Evolutionary conservation across 208 protist genomes (phyloP).

Genomic region (Angomonas ambiguus): DNA sequence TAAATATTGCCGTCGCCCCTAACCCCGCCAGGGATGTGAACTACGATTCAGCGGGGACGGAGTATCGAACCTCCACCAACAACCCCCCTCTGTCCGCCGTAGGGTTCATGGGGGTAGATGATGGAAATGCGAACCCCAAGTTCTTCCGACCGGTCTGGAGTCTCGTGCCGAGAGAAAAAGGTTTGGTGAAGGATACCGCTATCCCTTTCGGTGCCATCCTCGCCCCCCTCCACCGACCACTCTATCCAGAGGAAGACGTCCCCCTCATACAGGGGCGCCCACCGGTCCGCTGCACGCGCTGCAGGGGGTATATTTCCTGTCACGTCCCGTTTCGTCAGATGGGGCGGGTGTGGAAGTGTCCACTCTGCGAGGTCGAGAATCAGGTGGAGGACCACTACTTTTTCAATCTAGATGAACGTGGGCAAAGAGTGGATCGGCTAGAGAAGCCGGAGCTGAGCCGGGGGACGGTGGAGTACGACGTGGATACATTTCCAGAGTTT

Average conservation of each 20-base stretch:
- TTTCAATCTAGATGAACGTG: slow-evolving; percentile 77
- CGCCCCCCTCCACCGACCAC: slow-evolving; percentile 69
- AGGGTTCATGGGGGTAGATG: slow-evolving; percentile 80
- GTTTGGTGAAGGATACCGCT: slow-evolving; percentile 62
- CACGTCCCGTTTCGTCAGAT: slow-evolving; percentile 82
- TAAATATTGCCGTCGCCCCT: slow-evolving; percentile 52
- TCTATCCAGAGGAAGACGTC: slow-evolving; percentile 63
- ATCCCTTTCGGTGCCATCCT: slow-evolving; percentile 83
- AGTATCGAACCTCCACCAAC: slow-evolving; percentile 43
- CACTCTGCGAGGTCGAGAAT: slow-evolving; percentile 84
- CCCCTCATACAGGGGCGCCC: slow-evolving; percentile 54
- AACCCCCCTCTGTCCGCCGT: slow-evolving; percentile 62
- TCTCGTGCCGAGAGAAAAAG: slow-evolving; percentile 45
- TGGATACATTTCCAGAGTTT: slow-evolving; percentile 76
- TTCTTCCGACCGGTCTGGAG: slow-evolving; percentile 83
- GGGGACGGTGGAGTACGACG: slow-evolving; percentile 87
- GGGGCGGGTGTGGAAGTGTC: slow-evolving; percentile 86
- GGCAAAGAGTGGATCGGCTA: slow-evolving; percentile 47
- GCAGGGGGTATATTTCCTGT: slow-evolving; percentile 90
- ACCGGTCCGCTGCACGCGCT: slow-evolving; percentile 91
- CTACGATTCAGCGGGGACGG: slow-evolving; percentile 24
- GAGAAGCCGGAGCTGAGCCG: slow-evolving; percentile 61
- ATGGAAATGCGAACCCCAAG: slow-evolving; percentile 86
- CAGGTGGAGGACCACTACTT: slow-evolving; percentile 73
- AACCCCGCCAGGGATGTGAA: slow-evolving; percentile 44